Percentiles rank a stretch among this genome's conserved stretches.
Evolutionary conservation across 176 grass and related monocot genomes (phyloP).

Genomic region (Carex littledalei): DNA sequence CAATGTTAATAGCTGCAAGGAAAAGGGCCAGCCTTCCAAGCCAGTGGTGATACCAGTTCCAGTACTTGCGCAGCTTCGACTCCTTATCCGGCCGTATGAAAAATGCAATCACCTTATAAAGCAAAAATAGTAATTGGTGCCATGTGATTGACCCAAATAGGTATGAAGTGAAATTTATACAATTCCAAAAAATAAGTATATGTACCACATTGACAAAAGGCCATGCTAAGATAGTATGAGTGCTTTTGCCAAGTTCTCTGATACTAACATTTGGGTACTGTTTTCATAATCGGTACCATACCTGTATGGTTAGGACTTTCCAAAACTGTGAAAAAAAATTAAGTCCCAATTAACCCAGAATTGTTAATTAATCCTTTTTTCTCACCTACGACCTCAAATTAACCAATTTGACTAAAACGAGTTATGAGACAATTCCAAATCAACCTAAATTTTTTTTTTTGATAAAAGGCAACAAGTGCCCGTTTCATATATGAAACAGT

Average conservation of each 20-base stretch:
- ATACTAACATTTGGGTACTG: not conserved
- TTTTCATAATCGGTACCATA: not conserved
- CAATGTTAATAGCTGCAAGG: slow-evolving; percentile 49
- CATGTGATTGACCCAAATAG: not conserved
- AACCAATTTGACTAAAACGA: not conserved
- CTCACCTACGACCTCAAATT: not conserved
- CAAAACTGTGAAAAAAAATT: not conserved
- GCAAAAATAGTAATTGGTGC: not conserved
- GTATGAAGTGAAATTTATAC: not conserved
- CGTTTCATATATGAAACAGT: too few species aligned
- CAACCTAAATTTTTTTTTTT: not conserved
- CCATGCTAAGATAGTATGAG: not conserved
- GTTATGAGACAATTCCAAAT: not conserved
- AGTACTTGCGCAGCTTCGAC: slow-evolving; percentile 32
- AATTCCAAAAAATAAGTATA: not conserved
- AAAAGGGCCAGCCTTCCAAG: slow-evolving; percentile 40
- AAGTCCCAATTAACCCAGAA: not conserved
- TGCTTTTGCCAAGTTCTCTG: not conserved
- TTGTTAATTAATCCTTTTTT: not conserved
- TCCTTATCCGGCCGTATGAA: slow-evolving; percentile 36
- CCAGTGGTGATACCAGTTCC: slow-evolving; percentile 65
- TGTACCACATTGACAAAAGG: not conserved
- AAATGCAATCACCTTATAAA: slow-evolving; percentile 50
- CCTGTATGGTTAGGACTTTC: not conserved
- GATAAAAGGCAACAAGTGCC: too few species aligned